Percentiles rank a stretch among this genome's conserved stretches.
Evolutionary conservation across 2,329 filamentous ascomycete species (phyloP).

Genomic region (Fusarium sublunatum): DNA sequence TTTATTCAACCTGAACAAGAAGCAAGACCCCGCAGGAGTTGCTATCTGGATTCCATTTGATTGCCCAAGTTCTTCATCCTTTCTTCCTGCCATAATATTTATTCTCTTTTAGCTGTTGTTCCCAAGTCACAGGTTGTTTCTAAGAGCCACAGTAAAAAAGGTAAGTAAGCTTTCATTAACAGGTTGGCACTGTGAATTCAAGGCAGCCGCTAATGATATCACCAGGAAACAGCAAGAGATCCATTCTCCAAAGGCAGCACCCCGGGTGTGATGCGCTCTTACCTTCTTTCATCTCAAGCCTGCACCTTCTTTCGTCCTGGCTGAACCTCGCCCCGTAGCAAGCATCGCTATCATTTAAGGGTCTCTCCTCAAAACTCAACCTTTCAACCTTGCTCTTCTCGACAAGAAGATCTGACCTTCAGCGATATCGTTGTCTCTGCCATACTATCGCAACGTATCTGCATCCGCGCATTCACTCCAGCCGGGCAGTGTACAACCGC

Average conservation of each 20-base stretch:
- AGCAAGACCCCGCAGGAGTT: constrained; percentile 12
- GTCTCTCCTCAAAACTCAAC: neutral
- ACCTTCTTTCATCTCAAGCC: constrained; percentile 17
- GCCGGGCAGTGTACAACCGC: neutral
- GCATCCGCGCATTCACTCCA: constrained; percentile 3
- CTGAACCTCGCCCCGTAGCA: constrained; percentile 6
- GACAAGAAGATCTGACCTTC: constrained; percentile 3
- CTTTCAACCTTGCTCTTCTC: constrained; percentile 22
- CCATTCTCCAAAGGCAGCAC: constrained; percentile 3
- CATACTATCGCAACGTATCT: neutral
- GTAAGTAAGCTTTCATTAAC: constrained; percentile 9
- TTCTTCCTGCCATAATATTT: neutral
- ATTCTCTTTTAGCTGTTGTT: constrained; percentile 1
- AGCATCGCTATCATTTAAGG: constrained; percentile 8
- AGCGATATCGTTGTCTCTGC: constrained; percentile 5
- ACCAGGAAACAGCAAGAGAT: constrained; percentile 11
- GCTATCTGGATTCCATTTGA: neutral
- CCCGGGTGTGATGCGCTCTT: constrained; percentile 16
- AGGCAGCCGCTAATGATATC: constrained; percentile 6
- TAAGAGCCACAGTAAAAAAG: constrained; percentile 11
- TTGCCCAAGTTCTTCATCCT: neutral
- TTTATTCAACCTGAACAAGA: neutral
- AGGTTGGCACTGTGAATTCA: neutral
- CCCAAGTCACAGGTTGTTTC: neutral
- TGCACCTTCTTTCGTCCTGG: constrained; percentile 27